Base-by-base conservation (phyloP, 345 rosid species). In the Hirschfeldia incana region DNA sequence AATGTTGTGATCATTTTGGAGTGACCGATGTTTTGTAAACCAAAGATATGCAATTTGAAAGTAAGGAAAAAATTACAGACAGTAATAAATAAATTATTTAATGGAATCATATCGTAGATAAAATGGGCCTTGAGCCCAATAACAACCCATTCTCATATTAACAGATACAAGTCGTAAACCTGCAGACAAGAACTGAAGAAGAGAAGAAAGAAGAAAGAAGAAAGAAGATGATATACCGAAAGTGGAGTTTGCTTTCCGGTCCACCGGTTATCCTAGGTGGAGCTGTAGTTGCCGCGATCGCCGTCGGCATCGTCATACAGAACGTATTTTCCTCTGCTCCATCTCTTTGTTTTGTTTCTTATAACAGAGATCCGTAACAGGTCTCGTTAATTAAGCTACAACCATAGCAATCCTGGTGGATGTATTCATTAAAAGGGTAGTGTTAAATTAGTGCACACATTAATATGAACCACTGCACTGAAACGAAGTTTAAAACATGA, bases 201-300 rank as follows among this genome's bases (percentile, higher is more conserved):
- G 76, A 80, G 15, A 44, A 5, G 1, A 39, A 6, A 32, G 3
- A 80, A 80, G 37, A 27, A 76, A 28, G 78, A 60, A 33, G 57
- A 62, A 32, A 37, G 65, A 15, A 3, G 86, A 94, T 94, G 98
- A 94, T 94, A 65, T 71, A 91, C 89, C 85, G 98, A 8, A 90
- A 85, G 78, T 94, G 98, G 98, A 94, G 98, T 84, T 82, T 94
- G 72, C 83, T 94, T 57, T 92, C 98, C 0, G 98, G 98, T 39
- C 98, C 98, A 8, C 69, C 75, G 12, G 85, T 78, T 15, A 86
- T 94, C 61, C 72, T 90, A 72, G 96, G 85, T 34, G 95, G 92
- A 37, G 69, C 91, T 28, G 88, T 87, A 3, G 88, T 85, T 17
- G 67, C 97, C 10, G 77, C 87, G 63, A 85, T 86, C 62, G 90